A percentile compares a stretch with the other conserved stretches of the same genome.
Evolutionary conservation across 768 basidiomycete genomes (phyloP).

Genomic region (Leccinum ochraceum): DNA sequence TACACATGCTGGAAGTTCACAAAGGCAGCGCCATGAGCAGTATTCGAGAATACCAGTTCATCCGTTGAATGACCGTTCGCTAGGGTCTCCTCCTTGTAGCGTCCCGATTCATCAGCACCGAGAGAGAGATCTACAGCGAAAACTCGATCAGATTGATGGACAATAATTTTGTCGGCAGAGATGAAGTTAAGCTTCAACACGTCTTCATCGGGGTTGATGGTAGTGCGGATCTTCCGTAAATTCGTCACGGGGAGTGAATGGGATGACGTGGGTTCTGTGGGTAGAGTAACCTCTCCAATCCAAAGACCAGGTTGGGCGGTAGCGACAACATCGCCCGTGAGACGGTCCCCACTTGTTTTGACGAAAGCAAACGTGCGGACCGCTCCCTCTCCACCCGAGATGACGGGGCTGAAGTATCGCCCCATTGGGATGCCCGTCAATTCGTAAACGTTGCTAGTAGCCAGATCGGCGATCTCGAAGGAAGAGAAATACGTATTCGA

Average conservation of each 20-base stretch:
- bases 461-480: conserved; percentile 63
- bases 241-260: conserved; percentile 44
- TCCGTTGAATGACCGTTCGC: conserved; percentile 57
- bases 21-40: conserved; percentile 53
- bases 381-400: conserved; percentile 45
- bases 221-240: conserved; percentile 50
- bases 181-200: conserved; percentile 57
- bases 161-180: conserved; percentile 57
- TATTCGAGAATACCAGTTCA: conserved; percentile 52
- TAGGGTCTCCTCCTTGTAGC: conserved; percentile 48
- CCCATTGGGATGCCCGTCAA: conserved; percentile 61
- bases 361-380: conserved; percentile 60
- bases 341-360: conserved; percentile 56
- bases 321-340: conserved; percentile 66
- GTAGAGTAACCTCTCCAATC: conserved; percentile 57
- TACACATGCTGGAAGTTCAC: conserved; percentile 73
- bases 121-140: conserved; percentile 53
- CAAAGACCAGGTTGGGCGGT: conserved; percentile 66
- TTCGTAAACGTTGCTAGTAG: conserved; percentile 44
- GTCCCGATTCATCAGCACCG: conserved; percentile 46
- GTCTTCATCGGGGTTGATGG: conserved; percentile 43
- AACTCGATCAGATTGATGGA: conserved; percentile 54
- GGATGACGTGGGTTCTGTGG: conserved; percentile 29
- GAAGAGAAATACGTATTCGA: conserved; percentile 61
- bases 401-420: conserved; percentile 60